Base-by-base conservation (phyloP, 1,284 basidiomycete genomes). In the Sporisorium exsertum region DNA sequence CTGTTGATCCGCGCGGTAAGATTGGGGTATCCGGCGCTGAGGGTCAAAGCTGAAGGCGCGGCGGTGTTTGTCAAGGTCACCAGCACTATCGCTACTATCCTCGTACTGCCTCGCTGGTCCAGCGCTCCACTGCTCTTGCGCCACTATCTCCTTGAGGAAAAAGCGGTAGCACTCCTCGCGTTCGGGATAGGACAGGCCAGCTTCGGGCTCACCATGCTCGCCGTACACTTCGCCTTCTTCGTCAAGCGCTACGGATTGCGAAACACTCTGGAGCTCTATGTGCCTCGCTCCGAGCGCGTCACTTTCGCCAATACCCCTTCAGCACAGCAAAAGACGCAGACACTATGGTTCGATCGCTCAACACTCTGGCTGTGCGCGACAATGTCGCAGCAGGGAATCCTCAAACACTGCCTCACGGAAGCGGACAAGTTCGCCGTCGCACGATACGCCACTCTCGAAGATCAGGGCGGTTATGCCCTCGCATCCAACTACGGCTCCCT, bases 361-460 rank as follows among this genome's bases (percentile, higher is more conserved):
- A 72, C 62, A 0, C 45, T 76, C 47, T 63, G 59, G 29, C 88
- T 95, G 2, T 91, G 92, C 0, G 85, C 89, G 59, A 93, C 92
- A 0, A 93, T 98, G 89, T 93, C 92, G 5, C 88, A 88, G 7
- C 95, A 97, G 85, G 93, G 92, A 2, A 79, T 97, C 3, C 88
- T 98, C 78, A 99, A 99, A 85, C 95, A 99, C 83, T 89, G 96
- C 72, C 88, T 99, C 32, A 98, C 95, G 0, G 97, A 99, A 84
- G 94, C 93, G 12, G 97, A 99, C 86, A 94, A 97, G 80, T 88
- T 99, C 52, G 84, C 84, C 5, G 72, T 84, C 3, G 78, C 82
- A 24, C 73, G 59, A 15, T 65, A 81, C 49, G 78, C 81, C 13
- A 58, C 66, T 4, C 70, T 85, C 4, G 79, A 76, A 18, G 78